phyloP scores from a whole-genome alignment of 2,329 filamentous ascomycete genomes.

The Lecanoromycetidae sp. region DNA sequence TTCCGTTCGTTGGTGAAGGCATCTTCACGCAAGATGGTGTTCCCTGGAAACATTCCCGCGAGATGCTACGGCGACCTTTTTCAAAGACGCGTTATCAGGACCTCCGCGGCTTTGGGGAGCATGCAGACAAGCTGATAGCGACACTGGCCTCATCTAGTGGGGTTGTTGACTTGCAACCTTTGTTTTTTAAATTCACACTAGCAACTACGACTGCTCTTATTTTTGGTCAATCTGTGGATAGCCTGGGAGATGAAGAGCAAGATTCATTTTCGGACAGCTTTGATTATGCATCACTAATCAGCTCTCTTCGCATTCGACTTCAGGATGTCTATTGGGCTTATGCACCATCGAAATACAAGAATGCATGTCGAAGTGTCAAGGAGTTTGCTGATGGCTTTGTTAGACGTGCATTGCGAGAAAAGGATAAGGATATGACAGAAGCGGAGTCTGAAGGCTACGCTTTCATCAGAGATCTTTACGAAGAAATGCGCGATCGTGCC shows the following conservation, averaged over 20 bases:
- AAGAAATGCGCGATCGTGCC: conserved; percentile 1
- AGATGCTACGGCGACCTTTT: conserved; percentile 29
- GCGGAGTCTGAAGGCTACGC: conserved; percentile 1
- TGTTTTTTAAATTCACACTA: conserved; percentile 31
- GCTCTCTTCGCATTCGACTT: conserved; percentile 3
- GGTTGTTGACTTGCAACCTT: conserved; percentile 26
- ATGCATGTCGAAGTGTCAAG: conserved; percentile 11
- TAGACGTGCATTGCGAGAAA: conserved; percentile 3
- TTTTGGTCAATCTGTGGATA: conserved; percentile 26
- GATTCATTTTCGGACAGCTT: conserved; percentile 16
- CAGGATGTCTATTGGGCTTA: conserved; percentile 6
- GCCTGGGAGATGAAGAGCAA: conserved; percentile 7
- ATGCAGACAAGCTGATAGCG: conserved; percentile 25
- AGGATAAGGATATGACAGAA: background rate
- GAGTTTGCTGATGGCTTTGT: conserved; percentile 9
- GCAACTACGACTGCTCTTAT: conserved; percentile 29
- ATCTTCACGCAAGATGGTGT: conserved; percentile 28
- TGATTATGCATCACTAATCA: conserved; percentile 10
- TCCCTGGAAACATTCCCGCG: conserved; percentile 26
- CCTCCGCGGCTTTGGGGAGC: conserved; percentile 25
- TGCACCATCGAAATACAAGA: background rate
- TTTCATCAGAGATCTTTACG: conserved; percentile 12
- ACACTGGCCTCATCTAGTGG: conserved; percentile 14
- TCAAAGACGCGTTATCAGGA: conserved; percentile 24
- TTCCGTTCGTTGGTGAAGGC: conserved; percentile 26